Conservation (phyloP, 1,139 yeast species). For the Blastobotrys ciferrii region DNA sequence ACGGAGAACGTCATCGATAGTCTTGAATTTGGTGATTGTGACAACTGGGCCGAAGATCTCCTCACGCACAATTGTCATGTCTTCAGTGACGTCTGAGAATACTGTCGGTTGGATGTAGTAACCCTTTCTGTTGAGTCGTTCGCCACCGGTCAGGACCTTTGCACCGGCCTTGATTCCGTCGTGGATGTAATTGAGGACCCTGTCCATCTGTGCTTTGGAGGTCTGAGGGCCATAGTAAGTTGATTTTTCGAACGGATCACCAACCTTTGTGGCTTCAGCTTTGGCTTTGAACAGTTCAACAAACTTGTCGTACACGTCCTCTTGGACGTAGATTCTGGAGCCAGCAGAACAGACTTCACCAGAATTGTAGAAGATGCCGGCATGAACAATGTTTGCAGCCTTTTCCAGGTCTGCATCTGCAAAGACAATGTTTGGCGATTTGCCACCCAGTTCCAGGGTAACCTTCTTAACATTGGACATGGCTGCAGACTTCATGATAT, state of each 20-base stretch:
- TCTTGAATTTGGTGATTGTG: conserved; percentile 66
- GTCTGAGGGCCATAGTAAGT: conserved; percentile 84
- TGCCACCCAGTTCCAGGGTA: conserved; percentile 78
- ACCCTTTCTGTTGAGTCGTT: conserved; percentile 57
- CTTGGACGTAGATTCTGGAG: conserved; percentile 73
- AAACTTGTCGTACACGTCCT: conserved; percentile 62
- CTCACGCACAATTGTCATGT: conserved; percentile 69
- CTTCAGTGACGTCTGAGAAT: conserved; percentile 65
- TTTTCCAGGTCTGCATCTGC: conserved; percentile 61
- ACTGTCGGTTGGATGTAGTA: conserved; percentile 79
- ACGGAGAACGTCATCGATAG: conserved; percentile 65
- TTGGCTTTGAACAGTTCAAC: conserved; percentile 52
- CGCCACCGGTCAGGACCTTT: conserved; percentile 71
- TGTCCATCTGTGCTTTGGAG: conserved; percentile 67
- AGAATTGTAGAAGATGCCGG: conserved; percentile 67
- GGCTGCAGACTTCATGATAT: conserved; percentile 69
- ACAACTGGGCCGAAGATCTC: conserved; percentile 90
- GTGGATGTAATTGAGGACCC: conserved; percentile 67
- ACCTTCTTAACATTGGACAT: conserved; percentile 65
- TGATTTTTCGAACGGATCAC: conserved; percentile 71
- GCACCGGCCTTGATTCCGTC: conserved; percentile 74
- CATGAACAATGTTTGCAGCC: conserved; percentile 54
- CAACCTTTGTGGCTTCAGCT: conserved; percentile 48
- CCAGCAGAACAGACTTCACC: conserved; percentile 87
- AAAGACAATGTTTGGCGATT: conserved; percentile 73